phyloP scores from a whole-genome alignment of 257 asterid species.

The Solanum megistacrolobum region DNA sequence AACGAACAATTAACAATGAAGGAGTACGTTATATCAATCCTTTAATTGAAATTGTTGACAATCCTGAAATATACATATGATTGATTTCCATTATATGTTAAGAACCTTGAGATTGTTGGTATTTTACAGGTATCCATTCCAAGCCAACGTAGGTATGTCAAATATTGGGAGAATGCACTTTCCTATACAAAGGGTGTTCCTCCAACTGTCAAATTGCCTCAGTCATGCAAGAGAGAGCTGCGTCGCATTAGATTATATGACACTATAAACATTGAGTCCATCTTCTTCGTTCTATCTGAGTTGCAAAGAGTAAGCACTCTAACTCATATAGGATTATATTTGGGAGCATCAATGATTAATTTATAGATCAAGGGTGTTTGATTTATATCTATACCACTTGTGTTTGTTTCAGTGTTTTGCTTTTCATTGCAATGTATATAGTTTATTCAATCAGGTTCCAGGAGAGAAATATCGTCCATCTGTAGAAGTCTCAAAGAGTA shows the following conservation, averaged over 20 bases:
- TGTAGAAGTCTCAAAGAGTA: conserved; percentile 45
- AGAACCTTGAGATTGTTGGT: not conserved
- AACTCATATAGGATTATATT: too few species aligned
- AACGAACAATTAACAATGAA: conserved; percentile 71
- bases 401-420: not conserved
- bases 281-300: conserved; percentile 52
- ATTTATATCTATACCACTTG: not conserved
- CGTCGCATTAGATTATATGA: conserved; percentile 61
- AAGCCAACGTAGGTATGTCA: conserved; percentile 76
- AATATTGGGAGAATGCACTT: conserved; percentile 53
- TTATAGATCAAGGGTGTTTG: not conserved
- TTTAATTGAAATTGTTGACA: not conserved
- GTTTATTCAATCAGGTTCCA: conserved; percentile 26
- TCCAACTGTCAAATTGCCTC: conserved; percentile 39
- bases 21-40: conserved; percentile 36
- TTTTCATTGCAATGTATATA: not conserved
- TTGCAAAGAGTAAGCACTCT: conserved; percentile 38
- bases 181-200: conserved; percentile 19
- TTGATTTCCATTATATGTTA: not conserved
- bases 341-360: too few species aligned
- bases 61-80: not conserved
- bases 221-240: conserved; percentile 44
- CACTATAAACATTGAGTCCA: conserved; percentile 30
- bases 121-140: conserved; percentile 60
- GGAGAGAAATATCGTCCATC: conserved; percentile 51